These are phyloP conservation scores for Chlorella variabilis DNA, from an alignment of 163 green algal species.

Conservation along the genomic window DNA sequence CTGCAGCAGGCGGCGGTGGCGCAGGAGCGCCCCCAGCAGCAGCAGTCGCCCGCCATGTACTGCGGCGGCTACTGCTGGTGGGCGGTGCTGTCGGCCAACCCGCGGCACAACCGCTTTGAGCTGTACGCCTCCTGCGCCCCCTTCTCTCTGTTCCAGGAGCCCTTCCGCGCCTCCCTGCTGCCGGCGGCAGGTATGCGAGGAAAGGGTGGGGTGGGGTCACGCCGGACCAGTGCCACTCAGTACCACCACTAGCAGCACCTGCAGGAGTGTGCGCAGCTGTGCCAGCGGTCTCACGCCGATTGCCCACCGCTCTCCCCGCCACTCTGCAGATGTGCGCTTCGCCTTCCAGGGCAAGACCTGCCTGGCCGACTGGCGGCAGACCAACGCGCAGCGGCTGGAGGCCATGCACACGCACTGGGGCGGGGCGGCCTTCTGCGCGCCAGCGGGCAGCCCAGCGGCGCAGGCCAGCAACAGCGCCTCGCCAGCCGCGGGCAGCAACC, in stretches of 20 bases:
- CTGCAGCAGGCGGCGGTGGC: constrained; percentile 20
- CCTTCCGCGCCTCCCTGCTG: constrained; percentile 26
- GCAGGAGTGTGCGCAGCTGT: background rate
- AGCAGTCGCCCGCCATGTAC: constrained; percentile 21
- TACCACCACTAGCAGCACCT: background rate
- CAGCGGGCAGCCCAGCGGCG: background rate
- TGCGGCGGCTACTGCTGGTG: constrained; percentile 35
- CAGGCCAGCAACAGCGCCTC: background rate
- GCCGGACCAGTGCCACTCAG: too few species aligned
- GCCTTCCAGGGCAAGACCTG: constrained; percentile 19
- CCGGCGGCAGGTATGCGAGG: background rate
- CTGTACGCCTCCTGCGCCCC: constrained; percentile 24
- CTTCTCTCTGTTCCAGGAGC: constrained; percentile 36
- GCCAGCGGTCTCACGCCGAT: too few species aligned
- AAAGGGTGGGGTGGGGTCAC: too few species aligned
- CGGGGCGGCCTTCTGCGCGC: constrained; percentile 19
- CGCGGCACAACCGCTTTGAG: constrained; percentile 23
- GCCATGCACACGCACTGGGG: constrained; percentile 24
- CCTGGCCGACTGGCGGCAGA: constrained; percentile 29
- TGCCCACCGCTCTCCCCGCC: background rate
- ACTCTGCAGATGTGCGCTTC: constrained; percentile 26
- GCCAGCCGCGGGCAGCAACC: background rate
- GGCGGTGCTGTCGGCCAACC: constrained; percentile 2
- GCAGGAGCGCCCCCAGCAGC: constrained; percentile 14
- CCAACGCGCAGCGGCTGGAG: constrained; percentile 8